Percentiles rank a stretch among this genome's conserved stretches.
phyloP scores from a whole-genome alignment of 2,329 filamentous ascomycete species.

The Fusarium sambucinum region DNA sequence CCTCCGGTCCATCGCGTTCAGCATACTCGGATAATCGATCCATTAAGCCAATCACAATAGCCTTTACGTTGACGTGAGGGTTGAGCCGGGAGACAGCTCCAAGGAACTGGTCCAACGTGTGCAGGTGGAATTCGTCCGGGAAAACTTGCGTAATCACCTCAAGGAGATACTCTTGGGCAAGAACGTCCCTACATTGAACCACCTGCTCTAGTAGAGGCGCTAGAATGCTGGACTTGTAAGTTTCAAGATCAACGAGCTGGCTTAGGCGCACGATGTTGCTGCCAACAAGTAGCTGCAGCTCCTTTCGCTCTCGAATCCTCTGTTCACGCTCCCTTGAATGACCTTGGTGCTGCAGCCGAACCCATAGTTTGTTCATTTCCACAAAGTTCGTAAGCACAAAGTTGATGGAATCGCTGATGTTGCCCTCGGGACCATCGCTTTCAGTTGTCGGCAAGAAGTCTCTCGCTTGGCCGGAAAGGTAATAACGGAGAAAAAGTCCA shows the following conservation, averaged over 20 bases:
- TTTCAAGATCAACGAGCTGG: conserved; percentile 93
- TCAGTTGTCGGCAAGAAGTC: conserved; percentile 86
- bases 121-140: conserved; percentile 97
- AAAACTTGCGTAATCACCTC: conserved; percentile 99
- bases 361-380: conserved; percentile 99
- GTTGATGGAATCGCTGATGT: conserved; percentile 96
- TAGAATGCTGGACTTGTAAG: conserved; percentile 91
- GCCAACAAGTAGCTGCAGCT: conserved; percentile 93
- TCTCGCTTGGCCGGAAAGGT: conserved; percentile 92
- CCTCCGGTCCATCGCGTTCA: conserved; percentile 83
- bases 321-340: conserved; percentile 95
- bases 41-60: conserved; percentile 98
- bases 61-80: conserved; percentile 97
- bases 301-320: conserved; percentile 92
- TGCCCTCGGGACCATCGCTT: conserved; percentile 92
- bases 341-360: conserved; percentile 95
- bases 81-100: conserved; percentile 93
- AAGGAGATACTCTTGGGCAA: conserved; percentile 96
- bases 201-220: conserved; percentile 94
- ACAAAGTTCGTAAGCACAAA: conserved; percentile 99
- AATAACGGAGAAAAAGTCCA: conserved; percentile 95
- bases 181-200: conserved; percentile 95
- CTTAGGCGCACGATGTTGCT: conserved; percentile 96
- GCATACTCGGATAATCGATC: conserved; percentile 94
- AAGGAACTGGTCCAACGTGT: conserved; percentile 95